These are phyloP conservation scores for Umbellularia californica DNA, from an alignment of 164 flowering plant genomes.

Conservation along the genomic window DNA sequence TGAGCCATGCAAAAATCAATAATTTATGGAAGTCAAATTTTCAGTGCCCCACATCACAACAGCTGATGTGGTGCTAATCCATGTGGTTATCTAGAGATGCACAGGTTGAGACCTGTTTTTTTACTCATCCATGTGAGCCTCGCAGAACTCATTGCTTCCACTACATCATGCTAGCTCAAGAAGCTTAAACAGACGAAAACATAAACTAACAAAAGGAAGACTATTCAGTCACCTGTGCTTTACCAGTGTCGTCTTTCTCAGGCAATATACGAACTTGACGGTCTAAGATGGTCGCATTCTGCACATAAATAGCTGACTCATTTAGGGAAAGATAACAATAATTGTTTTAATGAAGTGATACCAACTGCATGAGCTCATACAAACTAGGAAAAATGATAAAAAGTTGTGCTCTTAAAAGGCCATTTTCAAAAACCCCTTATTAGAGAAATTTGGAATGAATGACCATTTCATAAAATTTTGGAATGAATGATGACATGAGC, in stretches of 20 bases:
- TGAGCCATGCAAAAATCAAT: too few relatives aligned
- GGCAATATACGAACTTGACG: conserved; percentile 15
- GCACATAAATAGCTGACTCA: not conserved
- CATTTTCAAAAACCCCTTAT: too few relatives aligned
- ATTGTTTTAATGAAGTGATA: not conserved
- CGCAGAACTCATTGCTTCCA: too few relatives aligned
- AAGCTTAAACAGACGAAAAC: not conserved
- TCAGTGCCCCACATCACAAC: too few relatives aligned
- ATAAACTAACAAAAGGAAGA: not conserved
- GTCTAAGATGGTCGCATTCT: conserved; percentile 19
- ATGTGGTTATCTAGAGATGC: too few relatives aligned
- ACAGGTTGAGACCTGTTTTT: too few relatives aligned
- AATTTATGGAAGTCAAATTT: too few relatives aligned
- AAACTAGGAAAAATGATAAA: too few relatives aligned
- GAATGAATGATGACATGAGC: too few relatives aligned
- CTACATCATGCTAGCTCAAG: not conserved
- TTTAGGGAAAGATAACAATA: not conserved
- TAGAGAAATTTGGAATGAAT: too few relatives aligned
- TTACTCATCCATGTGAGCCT: too few relatives aligned
- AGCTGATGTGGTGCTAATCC: too few relatives aligned
- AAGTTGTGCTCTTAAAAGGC: not conserved
- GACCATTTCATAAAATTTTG: not conserved
- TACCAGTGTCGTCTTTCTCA: not conserved
- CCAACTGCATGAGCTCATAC: not conserved
- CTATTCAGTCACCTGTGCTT: not conserved